Conservation (phyloP, 2,329 filamentous ascomycete species). For the Tolypocladium amazonense region DNA sequence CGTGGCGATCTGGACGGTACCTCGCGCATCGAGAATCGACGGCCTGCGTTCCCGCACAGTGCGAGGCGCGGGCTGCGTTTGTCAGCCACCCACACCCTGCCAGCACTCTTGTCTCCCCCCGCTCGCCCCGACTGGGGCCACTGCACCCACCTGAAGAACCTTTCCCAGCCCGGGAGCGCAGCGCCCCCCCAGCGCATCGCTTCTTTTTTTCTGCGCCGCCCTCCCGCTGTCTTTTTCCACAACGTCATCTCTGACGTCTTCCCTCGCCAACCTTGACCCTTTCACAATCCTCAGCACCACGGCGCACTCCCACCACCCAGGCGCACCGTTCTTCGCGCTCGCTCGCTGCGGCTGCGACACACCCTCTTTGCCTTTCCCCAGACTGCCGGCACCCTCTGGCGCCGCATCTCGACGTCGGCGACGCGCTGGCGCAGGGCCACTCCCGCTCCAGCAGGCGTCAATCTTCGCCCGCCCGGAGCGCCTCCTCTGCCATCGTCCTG, state of each 20-base stretch:
- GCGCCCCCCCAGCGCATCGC: constrained; percentile 2
- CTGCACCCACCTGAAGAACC: background rate
- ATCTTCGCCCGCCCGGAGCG: constrained; percentile 2
- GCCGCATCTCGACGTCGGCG: background rate
- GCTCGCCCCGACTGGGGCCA: background rate
- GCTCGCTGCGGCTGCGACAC: background rate
- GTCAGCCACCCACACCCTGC: background rate
- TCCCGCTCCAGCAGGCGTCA: constrained; percentile 3
- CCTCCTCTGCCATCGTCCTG: background rate
- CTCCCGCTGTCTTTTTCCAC: constrained; percentile 21
- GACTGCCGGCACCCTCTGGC: background rate
- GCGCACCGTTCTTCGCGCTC: background rate
- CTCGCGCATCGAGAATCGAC: background rate
- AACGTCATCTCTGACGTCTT: constrained; percentile 41
- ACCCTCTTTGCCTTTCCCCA: background rate
- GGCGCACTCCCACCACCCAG: constrained; percentile 14
- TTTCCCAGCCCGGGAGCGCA: background rate
- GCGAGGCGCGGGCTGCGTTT: background rate
- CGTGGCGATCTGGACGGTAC: background rate
- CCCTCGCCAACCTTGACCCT: constrained; percentile 22
- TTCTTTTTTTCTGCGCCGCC: constrained; percentile 22
- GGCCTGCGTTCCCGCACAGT: background rate
- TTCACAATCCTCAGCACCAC: constrained; percentile 20
- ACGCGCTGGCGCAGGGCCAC: constrained; percentile 6
- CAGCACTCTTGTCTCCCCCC: background rate